Percentiles rank a stretch among this genome's conserved stretches.
Evolutionary conservation across 2,329 filamentous ascomycete species (phyloP).

Genomic region (Trematosphaeria pertusa): DNA sequence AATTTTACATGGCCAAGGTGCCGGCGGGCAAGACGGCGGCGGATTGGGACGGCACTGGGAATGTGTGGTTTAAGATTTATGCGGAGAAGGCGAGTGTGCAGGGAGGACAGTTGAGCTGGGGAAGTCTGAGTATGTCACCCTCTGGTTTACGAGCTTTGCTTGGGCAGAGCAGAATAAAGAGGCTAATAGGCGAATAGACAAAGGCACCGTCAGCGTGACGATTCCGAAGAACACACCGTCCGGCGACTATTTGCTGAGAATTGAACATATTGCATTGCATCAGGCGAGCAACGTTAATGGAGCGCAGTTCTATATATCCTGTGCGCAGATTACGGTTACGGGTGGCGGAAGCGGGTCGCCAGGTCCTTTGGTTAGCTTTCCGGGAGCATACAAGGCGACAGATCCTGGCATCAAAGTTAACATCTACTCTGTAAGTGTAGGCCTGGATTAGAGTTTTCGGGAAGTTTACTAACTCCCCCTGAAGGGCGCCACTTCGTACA

Average conservation of each 20-base stretch:
- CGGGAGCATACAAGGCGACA: constrained; percentile 44
- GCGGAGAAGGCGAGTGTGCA: constrained; percentile 27
- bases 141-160: not conserved
- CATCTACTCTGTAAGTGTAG: constrained; percentile 33
- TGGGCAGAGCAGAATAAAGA: too few relatives aligned
- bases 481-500: constrained; percentile 26
- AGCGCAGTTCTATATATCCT: constrained; percentile 56
- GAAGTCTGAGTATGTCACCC: constrained; percentile 22
- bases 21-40: constrained; percentile 35
- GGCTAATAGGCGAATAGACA: constrained; percentile 9
- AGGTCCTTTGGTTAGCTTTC: constrained; percentile 49
- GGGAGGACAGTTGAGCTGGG: constrained; percentile 36
- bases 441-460: not conserved
- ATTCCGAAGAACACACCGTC: constrained; percentile 50
- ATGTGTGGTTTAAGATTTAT: constrained; percentile 49
- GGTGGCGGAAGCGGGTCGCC: constrained; percentile 48
- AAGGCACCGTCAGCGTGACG: constrained; percentile 37
- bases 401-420: constrained; percentile 44
- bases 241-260: constrained; percentile 55
- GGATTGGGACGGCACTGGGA: constrained; percentile 40
- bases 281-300: constrained; percentile 40
- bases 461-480: not conserved
- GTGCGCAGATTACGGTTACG: constrained; percentile 54
- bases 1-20: constrained; percentile 49
- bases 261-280: constrained; percentile 57